These are phyloP conservation scores for Elsinoe arachidis DNA, from an alignment of 2,329 filamentous ascomycete genomes.

Conservation along the genomic window DNA sequence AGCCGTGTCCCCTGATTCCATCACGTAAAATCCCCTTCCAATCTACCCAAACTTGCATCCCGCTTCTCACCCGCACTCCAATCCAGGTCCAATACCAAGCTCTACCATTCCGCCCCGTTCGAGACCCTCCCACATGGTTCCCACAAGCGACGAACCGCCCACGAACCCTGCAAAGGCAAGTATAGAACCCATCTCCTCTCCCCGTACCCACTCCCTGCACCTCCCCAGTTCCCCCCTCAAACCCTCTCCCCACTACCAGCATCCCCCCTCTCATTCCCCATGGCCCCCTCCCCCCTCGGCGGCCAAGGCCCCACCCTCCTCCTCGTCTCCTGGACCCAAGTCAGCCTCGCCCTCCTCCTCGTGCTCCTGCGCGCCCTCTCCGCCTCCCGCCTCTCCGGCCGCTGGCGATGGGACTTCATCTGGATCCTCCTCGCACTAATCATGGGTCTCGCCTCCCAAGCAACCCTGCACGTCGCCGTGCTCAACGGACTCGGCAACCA, in stretches of 20 bases:
- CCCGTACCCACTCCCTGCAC: background rate
- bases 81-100: background rate
- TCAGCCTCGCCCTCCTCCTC: background rate
- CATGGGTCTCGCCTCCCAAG: background rate
- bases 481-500: conserved; percentile 1
- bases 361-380: background rate
- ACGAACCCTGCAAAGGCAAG: background rate
- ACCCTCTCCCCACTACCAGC: background rate
- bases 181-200: background rate
- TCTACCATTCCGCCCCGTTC: background rate
- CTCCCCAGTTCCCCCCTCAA: background rate
- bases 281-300: background rate
- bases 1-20: background rate
- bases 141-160: background rate
- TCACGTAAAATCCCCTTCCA: background rate
- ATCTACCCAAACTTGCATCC: background rate
- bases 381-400: background rate
- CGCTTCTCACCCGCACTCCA: background rate
- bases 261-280: background rate
- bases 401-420: conserved; percentile 10
- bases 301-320: background rate
- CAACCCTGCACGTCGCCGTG: background rate
- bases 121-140: background rate
- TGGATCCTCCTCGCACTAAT: background rate
- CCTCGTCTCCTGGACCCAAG: background rate